Evolutionary conservation across 2,329 filamentous ascomycete genomes (phyloP).

Genomic region (Monosporascus sp.): DNA sequence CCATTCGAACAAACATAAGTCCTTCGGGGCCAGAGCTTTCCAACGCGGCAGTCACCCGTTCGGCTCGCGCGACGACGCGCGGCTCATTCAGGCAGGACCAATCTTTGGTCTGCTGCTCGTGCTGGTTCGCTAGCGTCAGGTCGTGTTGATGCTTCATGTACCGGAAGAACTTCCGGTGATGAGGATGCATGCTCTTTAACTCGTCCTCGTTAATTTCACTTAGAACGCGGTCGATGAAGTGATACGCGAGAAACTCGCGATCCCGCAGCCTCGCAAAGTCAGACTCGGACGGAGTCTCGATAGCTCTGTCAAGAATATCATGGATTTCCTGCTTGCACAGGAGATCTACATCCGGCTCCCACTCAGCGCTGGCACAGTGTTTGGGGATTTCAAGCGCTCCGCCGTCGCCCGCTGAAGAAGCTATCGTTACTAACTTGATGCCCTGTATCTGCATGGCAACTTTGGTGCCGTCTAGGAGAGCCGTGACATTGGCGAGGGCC

Average conservation of each 20-base stretch:
- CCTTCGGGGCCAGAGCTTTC: not conserved
- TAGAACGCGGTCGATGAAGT: constrained; percentile 1
- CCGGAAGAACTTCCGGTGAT: constrained; percentile 10
- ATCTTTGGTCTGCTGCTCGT: constrained; percentile 3
- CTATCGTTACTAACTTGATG: constrained; percentile 3
- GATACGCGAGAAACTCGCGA: constrained; percentile 4
- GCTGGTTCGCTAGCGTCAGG: constrained; percentile 1
- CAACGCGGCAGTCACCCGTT: not conserved
- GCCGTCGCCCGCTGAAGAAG: constrained; percentile 3
- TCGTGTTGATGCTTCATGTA: constrained; percentile 10
- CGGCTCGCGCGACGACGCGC: not conserved
- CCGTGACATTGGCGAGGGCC: constrained; percentile 1
- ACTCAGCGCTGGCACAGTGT: constrained; percentile 1
- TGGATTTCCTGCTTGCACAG: constrained; percentile 1
- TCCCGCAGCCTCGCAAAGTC: not conserved
- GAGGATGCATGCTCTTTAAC: constrained; percentile 1
- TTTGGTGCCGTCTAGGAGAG: not conserved
- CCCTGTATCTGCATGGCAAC: constrained; percentile 2
- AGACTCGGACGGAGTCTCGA: not conserved
- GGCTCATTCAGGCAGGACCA: not conserved
- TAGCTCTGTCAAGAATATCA: not conserved
- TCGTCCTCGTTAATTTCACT: constrained; percentile 5
- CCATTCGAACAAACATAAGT: not conserved
- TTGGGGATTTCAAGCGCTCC: constrained; percentile 1
- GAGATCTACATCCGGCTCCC: constrained; percentile 6